Base-by-base conservation (phyloP, 2,329 filamentous ascomycete species). In the Cladosporium cucumerinum region DNA sequence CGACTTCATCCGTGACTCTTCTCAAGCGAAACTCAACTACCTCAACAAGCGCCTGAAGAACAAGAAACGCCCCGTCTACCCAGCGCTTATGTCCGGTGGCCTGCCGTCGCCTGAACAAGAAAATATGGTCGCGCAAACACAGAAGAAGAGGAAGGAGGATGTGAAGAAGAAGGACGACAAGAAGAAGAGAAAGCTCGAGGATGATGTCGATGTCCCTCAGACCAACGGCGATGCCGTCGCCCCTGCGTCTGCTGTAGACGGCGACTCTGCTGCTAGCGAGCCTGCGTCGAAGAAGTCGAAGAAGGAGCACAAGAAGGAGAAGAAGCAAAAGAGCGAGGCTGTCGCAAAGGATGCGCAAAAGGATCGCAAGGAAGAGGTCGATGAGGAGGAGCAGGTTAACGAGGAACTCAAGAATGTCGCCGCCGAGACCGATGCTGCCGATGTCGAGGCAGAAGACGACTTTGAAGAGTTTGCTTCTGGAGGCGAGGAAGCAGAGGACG, bases 391-490 rank as follows among this genome's bases (percentile, higher is more conserved):
- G 54, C 68, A 73, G 61, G 68, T 74, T 61, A 73, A 73, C 54
- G 66, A 69, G 48, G 72, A 75, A 39, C 58, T 75, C 54, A 69
- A 72, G 64, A 66, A 69, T 21, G 71, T 69, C 23, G 63, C 55
- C 48, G 52, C n/a, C 18, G 28, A 51, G 32, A 28, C 63, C 16
- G 63, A 65, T 26, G 65, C 52, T 57, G 32, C 61, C 14, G 71
- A 39, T 14, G 72, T 71, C 39, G 62, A 66, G 67, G 62, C 66
- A 67, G 78, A 74, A 25, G 70, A 75, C 25, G 78, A 78, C 5
- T 75, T 72, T 67, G 79, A 72, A 32, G 70, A 75, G 4, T 77
- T 75, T 60, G 78, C 73, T 2, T 72, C 75, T n/a, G 70, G 77
- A 51, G 73, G 76, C 10, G 75, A 71, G 3, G 76, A 77, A 30